phyloP scores from a whole-genome alignment of 768 basidiomycete species.

The Tulasnella sp. region DNA sequence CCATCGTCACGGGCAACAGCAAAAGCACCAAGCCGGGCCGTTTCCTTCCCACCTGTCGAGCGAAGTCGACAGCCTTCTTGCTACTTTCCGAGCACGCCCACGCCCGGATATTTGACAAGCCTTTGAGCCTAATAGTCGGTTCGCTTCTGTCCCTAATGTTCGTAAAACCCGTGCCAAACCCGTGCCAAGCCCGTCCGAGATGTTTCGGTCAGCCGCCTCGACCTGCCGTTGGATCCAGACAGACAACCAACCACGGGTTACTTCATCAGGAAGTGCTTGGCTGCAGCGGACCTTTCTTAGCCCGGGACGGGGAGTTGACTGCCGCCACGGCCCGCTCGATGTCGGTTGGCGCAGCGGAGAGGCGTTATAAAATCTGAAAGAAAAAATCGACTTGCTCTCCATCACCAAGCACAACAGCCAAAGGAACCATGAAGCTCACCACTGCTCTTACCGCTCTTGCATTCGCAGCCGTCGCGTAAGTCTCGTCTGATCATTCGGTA shows the following conservation, averaged over 20 bases:
- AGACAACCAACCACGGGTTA: neutral
- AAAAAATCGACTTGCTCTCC: neutral
- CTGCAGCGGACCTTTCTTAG: neutral
- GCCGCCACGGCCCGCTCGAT: constrained; percentile 9
- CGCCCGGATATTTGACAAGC: neutral
- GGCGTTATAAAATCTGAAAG: neutral
- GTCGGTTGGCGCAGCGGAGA: neutral
- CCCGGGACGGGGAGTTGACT: neutral
- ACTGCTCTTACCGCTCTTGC: neutral
- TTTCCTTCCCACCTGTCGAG: neutral
- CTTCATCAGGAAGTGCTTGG: neutral
- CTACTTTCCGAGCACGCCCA: neutral
- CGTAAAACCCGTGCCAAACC: neutral
- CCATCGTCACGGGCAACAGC: neutral
- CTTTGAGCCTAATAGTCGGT: constrained; percentile 5
- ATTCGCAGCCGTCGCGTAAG: neutral
- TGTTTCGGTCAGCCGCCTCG: neutral
- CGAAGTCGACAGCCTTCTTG: neutral
- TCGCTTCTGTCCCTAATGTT: neutral
- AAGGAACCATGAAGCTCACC: neutral
- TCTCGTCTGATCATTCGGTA: neutral
- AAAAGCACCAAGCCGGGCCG: neutral
- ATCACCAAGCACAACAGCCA: neutral
- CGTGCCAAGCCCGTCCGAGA: neutral
- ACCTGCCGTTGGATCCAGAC: neutral